These are phyloP conservation scores for Mortierella sp. DNA, from an alignment of 371 early-diverging fungal species.

Conservation along the genomic window DNA sequence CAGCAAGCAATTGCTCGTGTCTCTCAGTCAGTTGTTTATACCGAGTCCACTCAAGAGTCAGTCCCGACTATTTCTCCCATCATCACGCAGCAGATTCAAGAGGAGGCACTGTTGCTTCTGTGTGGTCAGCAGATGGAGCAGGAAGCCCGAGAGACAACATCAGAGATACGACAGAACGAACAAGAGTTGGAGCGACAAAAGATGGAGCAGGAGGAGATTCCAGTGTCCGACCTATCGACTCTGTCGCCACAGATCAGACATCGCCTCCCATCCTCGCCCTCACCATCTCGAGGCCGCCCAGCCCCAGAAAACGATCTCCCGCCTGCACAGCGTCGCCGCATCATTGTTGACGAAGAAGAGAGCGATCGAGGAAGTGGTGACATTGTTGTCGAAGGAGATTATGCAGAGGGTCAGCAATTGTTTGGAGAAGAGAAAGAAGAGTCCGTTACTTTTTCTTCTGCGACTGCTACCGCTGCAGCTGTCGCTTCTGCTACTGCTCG, in stretches of 20 bases:
- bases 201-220: background rate
- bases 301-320: constrained; percentile 2
- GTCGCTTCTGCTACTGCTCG: background rate
- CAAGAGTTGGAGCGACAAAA: background rate
- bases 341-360: background rate
- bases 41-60: background rate
- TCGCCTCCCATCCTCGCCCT: background rate
- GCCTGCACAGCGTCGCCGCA: background rate
- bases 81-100: background rate
- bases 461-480: background rate
- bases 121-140: background rate
- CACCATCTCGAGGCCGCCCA: background rate
- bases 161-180: background rate
- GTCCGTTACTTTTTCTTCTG: background rate
- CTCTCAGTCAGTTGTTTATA: background rate
- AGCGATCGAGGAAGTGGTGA: background rate
- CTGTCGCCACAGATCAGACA: background rate
- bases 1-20: background rate
- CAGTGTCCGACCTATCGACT: background rate
- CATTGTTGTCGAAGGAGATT: background rate
- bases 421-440: background rate
- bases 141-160: background rate
- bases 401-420: background rate
- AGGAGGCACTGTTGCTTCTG: background rate
- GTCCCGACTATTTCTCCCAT: background rate